Evolutionary conservation across 148 eudicot genomes (phyloP).

Genomic region (Chenopodium formosanum): DNA sequence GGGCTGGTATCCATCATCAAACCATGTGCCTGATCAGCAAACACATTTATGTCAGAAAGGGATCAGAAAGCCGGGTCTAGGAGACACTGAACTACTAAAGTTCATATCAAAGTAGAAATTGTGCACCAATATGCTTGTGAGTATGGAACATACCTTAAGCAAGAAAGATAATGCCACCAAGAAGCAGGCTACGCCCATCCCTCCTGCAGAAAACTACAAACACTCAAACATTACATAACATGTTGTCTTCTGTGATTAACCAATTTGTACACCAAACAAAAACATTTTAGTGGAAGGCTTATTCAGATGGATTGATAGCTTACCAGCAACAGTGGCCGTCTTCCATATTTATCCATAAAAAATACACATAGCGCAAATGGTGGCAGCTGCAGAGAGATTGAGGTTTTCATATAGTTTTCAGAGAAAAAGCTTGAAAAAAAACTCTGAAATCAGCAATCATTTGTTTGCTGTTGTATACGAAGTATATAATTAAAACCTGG

Average conservation of each 20-base stretch:
- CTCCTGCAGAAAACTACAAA: constrained; percentile 26
- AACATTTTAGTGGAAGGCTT: background rate
- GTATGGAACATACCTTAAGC: constrained; percentile 18
- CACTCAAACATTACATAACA: background rate
- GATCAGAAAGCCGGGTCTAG: background rate
- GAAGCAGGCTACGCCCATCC: constrained; percentile 25
- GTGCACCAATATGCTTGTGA: background rate
- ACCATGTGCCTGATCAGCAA: constrained; percentile 25
- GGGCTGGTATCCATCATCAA: constrained; percentile 24
- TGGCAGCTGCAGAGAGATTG: constrained; percentile 37
- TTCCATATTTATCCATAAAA: constrained; percentile 49
- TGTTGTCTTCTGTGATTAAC: background rate
- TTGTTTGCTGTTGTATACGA: background rate
- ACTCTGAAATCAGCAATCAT: constrained; percentile 1
- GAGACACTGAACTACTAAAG: background rate
- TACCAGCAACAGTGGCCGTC: constrained; percentile 52
- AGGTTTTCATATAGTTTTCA: background rate
- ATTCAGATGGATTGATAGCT: background rate
- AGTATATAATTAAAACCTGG: constrained; percentile 37
- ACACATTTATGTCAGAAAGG: background rate
- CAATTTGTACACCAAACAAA: background rate
- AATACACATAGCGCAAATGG: constrained; percentile 34
- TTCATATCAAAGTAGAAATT: background rate
- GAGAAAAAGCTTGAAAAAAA: background rate
- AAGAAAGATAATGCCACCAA: constrained; percentile 25